These are phyloP conservation scores for Aspergillus ruber DNA, from an alignment of 2,329 filamentous ascomycete species.

Conservation along the genomic window DNA sequence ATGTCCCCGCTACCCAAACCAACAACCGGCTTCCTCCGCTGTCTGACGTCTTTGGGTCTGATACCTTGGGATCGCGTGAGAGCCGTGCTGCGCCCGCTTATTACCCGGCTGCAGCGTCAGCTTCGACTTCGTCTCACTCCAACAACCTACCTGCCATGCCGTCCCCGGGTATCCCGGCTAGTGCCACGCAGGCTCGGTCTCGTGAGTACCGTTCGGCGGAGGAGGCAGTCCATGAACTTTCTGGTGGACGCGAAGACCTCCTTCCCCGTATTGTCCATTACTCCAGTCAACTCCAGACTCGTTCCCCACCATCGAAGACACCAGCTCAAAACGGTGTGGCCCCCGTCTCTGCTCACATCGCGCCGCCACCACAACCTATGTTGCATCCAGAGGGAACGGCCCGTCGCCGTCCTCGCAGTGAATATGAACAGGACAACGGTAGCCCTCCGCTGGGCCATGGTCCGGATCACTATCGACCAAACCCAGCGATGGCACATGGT, in stretches of 20 bases:
- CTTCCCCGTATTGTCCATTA: conserved; percentile 94
- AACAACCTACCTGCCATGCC: conserved; percentile 63
- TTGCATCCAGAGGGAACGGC: conserved; percentile 25
- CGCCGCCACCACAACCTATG: conserved; percentile 43
- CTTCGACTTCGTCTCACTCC: conserved; percentile 56
- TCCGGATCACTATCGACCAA: conserved; percentile 45
- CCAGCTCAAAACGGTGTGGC: conserved; percentile 43
- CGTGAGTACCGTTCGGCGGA: conserved; percentile 94
- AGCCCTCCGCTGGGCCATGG: conserved; percentile 78
- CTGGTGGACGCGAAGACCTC: conserved; percentile 85
- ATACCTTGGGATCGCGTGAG: conserved; percentile 53
- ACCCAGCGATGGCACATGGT: conserved; percentile 25
- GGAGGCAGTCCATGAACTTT: conserved; percentile 83
- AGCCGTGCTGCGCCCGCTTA: conserved; percentile 27
- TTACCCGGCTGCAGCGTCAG: conserved; percentile 52
- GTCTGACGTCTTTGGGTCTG: conserved; percentile 81
- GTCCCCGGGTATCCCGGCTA: conserved; percentile 65
- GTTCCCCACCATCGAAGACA: conserved; percentile 62
- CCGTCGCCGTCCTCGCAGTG: conserved; percentile 72
- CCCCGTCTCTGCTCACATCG: conserved; percentile 60
- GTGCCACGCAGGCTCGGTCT: conserved; percentile 53
- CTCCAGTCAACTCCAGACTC: conserved; percentile 75
- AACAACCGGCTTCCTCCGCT: conserved; percentile 89
- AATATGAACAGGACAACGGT: conserved; percentile 83
- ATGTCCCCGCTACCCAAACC: conserved; percentile 80